Conservation (phyloP, 2,329 filamentous ascomycete species). For the Fusarium proliferatum region DNA sequence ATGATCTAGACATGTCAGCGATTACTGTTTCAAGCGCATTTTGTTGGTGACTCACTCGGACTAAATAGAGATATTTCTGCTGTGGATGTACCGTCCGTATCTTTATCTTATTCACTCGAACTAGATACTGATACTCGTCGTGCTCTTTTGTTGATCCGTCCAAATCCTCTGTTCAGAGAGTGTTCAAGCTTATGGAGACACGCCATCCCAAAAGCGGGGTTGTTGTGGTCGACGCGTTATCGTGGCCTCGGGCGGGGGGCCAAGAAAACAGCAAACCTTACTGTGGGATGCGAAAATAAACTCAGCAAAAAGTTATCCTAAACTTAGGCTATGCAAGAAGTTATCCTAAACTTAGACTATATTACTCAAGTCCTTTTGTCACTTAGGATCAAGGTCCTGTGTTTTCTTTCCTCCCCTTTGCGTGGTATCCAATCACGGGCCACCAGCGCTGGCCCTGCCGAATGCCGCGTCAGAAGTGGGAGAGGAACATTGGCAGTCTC, state of each 20-base stretch:
- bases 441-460: too few relatives aligned
- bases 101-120: rapidly evolving
- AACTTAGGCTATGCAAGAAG: too few relatives aligned
- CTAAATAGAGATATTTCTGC: not conserved
- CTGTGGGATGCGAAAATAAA: too few relatives aligned
- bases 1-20: not conserved
- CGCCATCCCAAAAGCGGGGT: not conserved
- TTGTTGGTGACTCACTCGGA: not conserved
- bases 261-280: too few relatives aligned
- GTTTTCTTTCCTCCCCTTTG: too few relatives aligned
- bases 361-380: too few relatives aligned
- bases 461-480: too few relatives aligned
- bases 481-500: rapidly evolving
- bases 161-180: not conserved
- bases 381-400: too few relatives aligned
- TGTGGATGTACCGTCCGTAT: rapidly evolving
- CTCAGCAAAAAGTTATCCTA: too few relatives aligned
- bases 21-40: not conserved
- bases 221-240: not conserved
- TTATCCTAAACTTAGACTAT: too few relatives aligned
- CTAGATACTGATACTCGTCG: too few relatives aligned
- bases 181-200: not conserved
- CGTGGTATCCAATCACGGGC: not conserved
- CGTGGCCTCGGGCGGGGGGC: too few relatives aligned
- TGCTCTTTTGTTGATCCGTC: not conserved